Conservation (phyloP, 2,329 filamentous ascomycete species). For the Nakataea oryzae region DNA sequence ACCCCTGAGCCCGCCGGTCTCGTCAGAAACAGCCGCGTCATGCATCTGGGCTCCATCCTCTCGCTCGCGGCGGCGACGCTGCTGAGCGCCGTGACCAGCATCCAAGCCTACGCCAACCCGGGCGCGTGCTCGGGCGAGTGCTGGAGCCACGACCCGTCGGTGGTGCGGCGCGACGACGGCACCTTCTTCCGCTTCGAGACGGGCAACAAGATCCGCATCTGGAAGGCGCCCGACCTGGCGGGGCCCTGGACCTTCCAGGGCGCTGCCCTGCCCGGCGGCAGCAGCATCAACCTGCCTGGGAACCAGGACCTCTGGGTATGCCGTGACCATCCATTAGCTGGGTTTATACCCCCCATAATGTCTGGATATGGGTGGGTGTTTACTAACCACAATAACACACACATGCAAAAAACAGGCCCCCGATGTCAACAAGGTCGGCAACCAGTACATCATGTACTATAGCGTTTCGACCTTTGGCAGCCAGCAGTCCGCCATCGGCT, state of each 20-base stretch:
- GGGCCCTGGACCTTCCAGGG: conserved; percentile 31
- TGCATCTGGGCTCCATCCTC: background rate
- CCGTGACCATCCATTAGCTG: no score
- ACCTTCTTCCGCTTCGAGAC: conserved; percentile 32
- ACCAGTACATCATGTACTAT: conserved; percentile 56
- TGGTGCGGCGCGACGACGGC: conserved; percentile 27
- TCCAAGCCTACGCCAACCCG: conserved; percentile 11
- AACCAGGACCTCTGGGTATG: conserved; percentile 29
- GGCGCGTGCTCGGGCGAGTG: conserved; percentile 16
- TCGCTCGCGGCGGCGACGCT: background rate
- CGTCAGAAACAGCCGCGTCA: no score
- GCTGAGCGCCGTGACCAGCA: background rate
- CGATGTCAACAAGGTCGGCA: conserved; percentile 46
- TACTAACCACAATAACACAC: background rate
- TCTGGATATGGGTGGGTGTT: no score
- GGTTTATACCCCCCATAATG: no score
- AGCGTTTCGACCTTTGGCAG: conserved; percentile 49
- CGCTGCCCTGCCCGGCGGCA: conserved; percentile 23
- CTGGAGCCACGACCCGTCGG: conserved; percentile 23
- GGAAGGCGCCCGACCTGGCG: conserved; percentile 22
- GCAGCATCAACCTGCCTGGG: conserved; percentile 23
- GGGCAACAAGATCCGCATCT: conserved; percentile 26
- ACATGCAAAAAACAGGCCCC: conserved; percentile 37
- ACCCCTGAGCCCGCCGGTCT: no score
- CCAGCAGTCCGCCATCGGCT: conserved; percentile 50